phyloP scores from a whole-genome alignment of 306 rosid species.

The Trifolium pratense region DNA sequence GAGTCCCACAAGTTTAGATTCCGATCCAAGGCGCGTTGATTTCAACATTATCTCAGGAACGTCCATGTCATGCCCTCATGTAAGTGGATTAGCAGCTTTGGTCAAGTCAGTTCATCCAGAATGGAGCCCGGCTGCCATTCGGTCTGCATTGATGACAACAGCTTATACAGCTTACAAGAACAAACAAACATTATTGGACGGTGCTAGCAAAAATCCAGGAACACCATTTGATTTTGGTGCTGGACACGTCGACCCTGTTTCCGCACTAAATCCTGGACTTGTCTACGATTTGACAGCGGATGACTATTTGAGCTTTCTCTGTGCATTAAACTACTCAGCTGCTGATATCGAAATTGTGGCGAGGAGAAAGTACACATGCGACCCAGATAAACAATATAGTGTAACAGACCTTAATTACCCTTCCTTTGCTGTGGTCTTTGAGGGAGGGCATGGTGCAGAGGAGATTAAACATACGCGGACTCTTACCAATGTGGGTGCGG shows the following conservation, averaged over 20 bases:
- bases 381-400: conserved; percentile 52
- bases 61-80: conserved; percentile 95
- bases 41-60: conserved; percentile 87
- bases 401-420: conserved; percentile 73
- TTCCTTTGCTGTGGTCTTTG: conserved; percentile 63
- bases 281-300: conserved; percentile 67
- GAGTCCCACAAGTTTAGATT: conserved; percentile 48
- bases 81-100: conserved; percentile 74
- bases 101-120: conserved; percentile 69
- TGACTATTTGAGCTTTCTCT: conserved; percentile 71
- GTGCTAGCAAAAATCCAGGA: conserved; percentile 57
- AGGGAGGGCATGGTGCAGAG: background rate
- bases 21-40: conserved; percentile 69
- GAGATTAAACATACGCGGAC: conserved; percentile 54
- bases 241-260: conserved; percentile 66
- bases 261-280: conserved; percentile 80
- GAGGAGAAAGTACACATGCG: conserved; percentile 56
- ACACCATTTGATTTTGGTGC: conserved; percentile 61
- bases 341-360: conserved; percentile 47
- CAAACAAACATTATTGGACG: conserved; percentile 52
- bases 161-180: conserved; percentile 62
- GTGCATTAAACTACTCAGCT: conserved; percentile 66
- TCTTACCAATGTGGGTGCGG: conserved; percentile 69
- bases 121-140: conserved; percentile 82
- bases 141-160: conserved; percentile 86